Conservation (phyloP, 208 protist species). For the Naegleria fowleri region DNA sequence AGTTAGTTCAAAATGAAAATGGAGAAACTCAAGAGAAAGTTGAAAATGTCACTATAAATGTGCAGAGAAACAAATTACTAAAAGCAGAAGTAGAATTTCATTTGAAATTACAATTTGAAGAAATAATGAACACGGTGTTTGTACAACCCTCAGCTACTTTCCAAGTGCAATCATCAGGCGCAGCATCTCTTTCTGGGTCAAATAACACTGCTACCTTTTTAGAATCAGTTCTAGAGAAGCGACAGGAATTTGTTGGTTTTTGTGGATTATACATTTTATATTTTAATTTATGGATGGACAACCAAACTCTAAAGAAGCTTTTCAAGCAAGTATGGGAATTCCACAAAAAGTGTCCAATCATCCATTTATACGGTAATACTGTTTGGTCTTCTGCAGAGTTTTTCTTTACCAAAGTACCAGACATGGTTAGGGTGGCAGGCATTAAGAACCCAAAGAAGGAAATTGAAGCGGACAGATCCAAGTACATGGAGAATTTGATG, state of each 20-base stretch:
- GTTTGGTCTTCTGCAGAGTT: slow-evolving; percentile 48
- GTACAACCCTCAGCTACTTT: background rate
- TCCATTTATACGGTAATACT: slow-evolving; percentile 45
- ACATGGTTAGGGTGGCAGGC: slow-evolving; percentile 34
- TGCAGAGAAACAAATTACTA: background rate
- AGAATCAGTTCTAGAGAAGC: background rate
- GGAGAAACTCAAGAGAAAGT: background rate
- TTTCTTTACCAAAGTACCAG: slow-evolving; percentile 30
- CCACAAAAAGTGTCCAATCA: slow-evolving; percentile 36
- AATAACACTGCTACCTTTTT: background rate
- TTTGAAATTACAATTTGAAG: background rate
- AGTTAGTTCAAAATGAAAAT: background rate
- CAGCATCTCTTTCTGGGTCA: background rate
- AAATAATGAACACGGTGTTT: background rate
- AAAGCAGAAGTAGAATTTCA: background rate
- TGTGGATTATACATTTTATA: slow-evolving; percentile 4
- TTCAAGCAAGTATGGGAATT: slow-evolving; percentile 11
- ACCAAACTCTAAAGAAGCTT: background rate
- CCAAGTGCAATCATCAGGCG: background rate
- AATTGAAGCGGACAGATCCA: background rate
- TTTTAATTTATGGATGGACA: background rate
- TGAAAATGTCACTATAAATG: background rate
- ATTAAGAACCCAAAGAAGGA: slow-evolving; percentile 31
- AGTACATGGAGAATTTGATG: slow-evolving; percentile 23
- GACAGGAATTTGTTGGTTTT: background rate